Base-by-base conservation (phyloP, 768 basidiomycete species). In the Phlebiopsis gigantea region DNA sequence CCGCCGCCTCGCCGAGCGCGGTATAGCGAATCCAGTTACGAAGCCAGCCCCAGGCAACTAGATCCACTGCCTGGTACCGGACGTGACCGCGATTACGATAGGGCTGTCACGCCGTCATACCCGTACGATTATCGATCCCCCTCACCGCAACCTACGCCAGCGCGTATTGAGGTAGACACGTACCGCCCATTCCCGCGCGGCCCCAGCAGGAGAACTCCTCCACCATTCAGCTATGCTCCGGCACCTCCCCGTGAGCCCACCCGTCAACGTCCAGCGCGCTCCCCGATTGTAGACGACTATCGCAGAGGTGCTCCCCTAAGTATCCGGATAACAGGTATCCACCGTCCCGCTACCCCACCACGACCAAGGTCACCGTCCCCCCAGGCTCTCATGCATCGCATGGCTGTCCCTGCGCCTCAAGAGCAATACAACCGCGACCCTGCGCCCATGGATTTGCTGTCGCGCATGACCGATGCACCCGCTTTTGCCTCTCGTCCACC, bases 391-490 rank as follows among this genome's bases (percentile, higher is more conserved):
- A 26, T n/a, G n/a, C n/a, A n/a, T n/a, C n/a, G n/a, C n/a, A n/a
- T n/a, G n/a, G n/a, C n/a, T n/a, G n/a, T n/a, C n/a, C n/a, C n/a
- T n/a, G n/a, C n/a, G n/a, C n/a, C n/a, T n/a, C n/a, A n/a, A n/a
- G n/a, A n/a, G n/a, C n/a, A n/a, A n/a, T n/a, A n/a, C n/a, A n/a
- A n/a, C 17, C n/a, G 12, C 12, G 43, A 45, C 24, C 28, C 19
- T 19, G 24, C 34, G 34, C 34, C 34, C 12, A 39, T 12, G 15
- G 52, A 53, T 24, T 30, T 55, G 31, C 29, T 55, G 21, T 55
- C 54, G 10, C 54, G 54, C 26, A 34, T 55, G 46, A 46, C 43
- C 29, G 54, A 55, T 22, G 30, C 44, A 19, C 54, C 53, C 42
- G 41, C 42, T 22, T 3, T 21, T 21, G 31, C 31, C 19, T 31